Evolutionary conservation across 345 rosid species (phyloP), one percentile per base, ranked within the genome.

Genomic region (Heritiera littoralis): DNA sequence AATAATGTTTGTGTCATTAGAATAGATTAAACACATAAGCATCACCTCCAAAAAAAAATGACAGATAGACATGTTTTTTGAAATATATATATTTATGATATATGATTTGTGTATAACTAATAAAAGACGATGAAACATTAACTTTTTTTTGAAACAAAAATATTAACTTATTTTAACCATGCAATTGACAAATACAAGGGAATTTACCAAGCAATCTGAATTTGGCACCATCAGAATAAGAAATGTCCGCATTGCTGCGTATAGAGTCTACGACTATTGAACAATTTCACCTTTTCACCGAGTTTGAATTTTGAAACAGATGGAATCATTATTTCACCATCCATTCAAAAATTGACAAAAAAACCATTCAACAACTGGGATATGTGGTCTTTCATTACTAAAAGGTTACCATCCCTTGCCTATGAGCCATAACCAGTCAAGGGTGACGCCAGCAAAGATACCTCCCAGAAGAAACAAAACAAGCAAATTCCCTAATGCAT

Each of bases 371-470:
- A 41, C 6, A 41, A 41, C 3, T 41, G 43, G 4, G 43, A 41
- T 2, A 41, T 5, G 6, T 64, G 43, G 28, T 64, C n/a, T 64
- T 35, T 35, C 68, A 35, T 64, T 35, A 45, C 17, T 38, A 17
- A 38, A 15, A 46, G 52, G 23, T 88, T 81, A 88, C 93, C 94
- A 88, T 58, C 86, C 92, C 78, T 90, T 88, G 64, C 95, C 91
- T 75, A 88, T 90, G 20, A 88, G 92, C 92, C 92, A 90, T 79
- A 88, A 67, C 93, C 92, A 89, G 70, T 89, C 95, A 2, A 88
- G 88, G 13, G 84, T 82, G 40, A 83, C 91, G 32, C 93, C 92
- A 1, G 92, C 83, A 58, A 88, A 87, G 59, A 91, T 76, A 8
- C 95, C 95, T 10, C 85, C 90, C 12, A 87, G 2, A 9, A 91